Conservation (phyloP, 345 rosid species). For the Theobroma cacao region DNA sequence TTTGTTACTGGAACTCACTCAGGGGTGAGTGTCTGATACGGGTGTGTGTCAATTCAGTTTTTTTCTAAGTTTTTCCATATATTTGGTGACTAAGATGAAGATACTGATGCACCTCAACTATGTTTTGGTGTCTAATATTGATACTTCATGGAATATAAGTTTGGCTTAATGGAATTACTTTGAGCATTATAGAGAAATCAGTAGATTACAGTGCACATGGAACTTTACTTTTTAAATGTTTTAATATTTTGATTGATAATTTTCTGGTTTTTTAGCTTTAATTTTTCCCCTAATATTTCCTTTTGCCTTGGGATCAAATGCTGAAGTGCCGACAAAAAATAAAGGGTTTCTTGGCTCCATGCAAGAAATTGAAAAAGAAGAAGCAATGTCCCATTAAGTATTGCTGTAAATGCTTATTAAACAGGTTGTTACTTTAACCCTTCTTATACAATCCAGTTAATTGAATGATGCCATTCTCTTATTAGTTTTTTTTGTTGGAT, state of each 20-base stretch:
- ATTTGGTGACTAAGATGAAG: no score
- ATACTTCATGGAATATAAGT: background rate
- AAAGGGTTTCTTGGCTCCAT: constrained; percentile 43
- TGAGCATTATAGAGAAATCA: background rate
- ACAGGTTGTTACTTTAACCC: constrained; percentile 45
- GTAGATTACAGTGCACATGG: background rate
- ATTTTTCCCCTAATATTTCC: background rate
- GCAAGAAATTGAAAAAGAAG: constrained; percentile 40
- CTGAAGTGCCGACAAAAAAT: constrained; percentile 84
- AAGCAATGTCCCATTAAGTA: constrained; percentile 48
- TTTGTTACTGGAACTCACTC: background rate
- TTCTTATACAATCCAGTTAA: background rate
- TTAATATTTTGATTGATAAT: background rate
- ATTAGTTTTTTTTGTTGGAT: background rate
- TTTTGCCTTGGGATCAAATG: constrained; percentile 14
- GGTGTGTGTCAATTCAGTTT: background rate
- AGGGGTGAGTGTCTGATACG: background rate
- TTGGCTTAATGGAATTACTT: background rate
- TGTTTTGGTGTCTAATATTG: background rate
- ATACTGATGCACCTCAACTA: no score
- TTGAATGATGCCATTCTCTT: background rate
- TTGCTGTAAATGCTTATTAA: constrained; percentile 67
- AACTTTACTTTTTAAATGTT: background rate
- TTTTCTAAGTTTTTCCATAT: background rate
- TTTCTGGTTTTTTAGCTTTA: background rate